Evolutionary conservation across 2,329 filamentous ascomycete genomes (phyloP), one percentile per base, ranked within the genome.

Genomic region (Stagonosporopsis cucurbitacearum): DNA sequence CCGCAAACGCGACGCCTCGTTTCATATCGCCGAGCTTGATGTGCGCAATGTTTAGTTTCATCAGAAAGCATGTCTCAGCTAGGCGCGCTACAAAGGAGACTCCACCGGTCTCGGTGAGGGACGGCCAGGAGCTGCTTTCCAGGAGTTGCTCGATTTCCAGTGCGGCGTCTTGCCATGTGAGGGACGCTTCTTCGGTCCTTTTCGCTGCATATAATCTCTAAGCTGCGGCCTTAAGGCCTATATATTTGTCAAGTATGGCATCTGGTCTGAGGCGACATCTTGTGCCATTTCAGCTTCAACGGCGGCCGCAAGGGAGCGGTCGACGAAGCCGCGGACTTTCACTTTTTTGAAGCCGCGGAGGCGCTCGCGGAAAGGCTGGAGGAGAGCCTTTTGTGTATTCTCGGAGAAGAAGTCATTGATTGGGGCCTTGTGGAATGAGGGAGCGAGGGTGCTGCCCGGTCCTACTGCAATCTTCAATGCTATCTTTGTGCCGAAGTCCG

Each of bases 41-140:
- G 22, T 63, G 63, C 7, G 43, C 51, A n/a, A 57, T 53, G 33
- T 64, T 66, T 19, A 66, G 58, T 12, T 50, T 57, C 30, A 65
- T 53, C 6, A 58, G 28, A 19, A 67, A 66, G 23, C 64, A 63
- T 3, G 62, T 20, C 12, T 61, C 43, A 0, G 58, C 65, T 1
- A 66, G 36, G 15, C 53, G 54, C 4, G 46, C 28, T 13, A 63
- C 36, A 13, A 69, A 67, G 0, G 50, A n/a, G 3, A 48, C 22
- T 1, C 54, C 54, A 49, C 26, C 36, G 7, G 40, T 41, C 6
- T 35, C 36, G 8, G 12, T 19, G 6, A 49, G 45, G 12, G 3
- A n/a, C 3, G 17, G 6, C 45, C 35, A 40, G 12, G 35, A 48
- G 19, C 36, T 32, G 1, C 19, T 7, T 1, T 15, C 36, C 13